These are phyloP conservation scores for Saitozyma podzolica DNA, from an alignment of 768 basidiomycete genomes.

Conservation along the genomic window DNA sequence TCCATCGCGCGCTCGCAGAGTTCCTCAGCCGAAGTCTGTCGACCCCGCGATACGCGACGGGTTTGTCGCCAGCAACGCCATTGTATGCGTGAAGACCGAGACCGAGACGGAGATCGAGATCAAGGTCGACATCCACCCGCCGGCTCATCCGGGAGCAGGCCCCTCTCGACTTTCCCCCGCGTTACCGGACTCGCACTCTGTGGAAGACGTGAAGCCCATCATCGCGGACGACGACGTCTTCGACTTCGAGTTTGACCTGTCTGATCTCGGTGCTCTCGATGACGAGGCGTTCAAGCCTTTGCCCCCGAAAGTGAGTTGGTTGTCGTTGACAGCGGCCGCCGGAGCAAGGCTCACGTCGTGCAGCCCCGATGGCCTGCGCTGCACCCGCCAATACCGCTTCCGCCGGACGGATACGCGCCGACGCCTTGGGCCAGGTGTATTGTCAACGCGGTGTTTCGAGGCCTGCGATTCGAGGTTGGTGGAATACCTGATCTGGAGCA, in stretches of 20 bases:
- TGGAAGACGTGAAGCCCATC: background rate
- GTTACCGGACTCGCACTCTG: background rate
- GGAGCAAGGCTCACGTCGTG: background rate
- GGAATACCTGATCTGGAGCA: too few species aligned
- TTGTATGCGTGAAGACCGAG: too few species aligned
- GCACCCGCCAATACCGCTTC: conserved; percentile 37
- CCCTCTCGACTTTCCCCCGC: conserved; percentile 8
- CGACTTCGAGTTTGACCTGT: conserved; percentile 38
- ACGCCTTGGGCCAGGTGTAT: conserved; percentile 44
- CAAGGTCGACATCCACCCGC: too few species aligned
- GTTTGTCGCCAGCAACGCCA: too few species aligned
- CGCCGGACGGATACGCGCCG: conserved; percentile 24
- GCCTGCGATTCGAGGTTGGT: conserved; percentile 8
- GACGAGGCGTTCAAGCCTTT: conserved; percentile 23
- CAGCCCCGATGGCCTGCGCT: conserved; percentile 34
- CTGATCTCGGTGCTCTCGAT: conserved; percentile 35
- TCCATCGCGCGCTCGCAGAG: too few species aligned
- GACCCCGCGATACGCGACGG: too few species aligned
- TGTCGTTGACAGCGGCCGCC: background rate
- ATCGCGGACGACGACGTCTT: conserved; percentile 30
- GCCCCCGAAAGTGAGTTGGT: conserved; percentile 13
- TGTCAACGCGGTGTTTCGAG: conserved; percentile 25
- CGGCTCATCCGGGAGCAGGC: conserved; percentile 6
- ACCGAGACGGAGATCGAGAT: too few species aligned
- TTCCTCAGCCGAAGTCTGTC: too few species aligned